Conservation (phyloP, 176 grass and related monocot species). For the Panicum miliaceum region DNA sequence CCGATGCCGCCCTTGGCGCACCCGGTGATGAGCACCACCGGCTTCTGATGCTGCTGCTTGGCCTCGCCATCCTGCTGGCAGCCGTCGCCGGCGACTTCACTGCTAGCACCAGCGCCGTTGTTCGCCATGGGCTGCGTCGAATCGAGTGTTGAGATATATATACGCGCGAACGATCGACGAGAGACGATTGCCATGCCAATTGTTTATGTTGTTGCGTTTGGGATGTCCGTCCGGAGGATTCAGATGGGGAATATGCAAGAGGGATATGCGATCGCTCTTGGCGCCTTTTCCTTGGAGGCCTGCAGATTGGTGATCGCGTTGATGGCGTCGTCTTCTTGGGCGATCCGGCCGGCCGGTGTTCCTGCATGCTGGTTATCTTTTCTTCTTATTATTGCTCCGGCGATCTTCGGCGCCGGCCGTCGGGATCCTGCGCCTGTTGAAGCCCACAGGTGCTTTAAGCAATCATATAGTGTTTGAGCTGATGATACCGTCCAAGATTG, state of each 20-base stretch:
- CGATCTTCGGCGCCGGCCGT: background rate
- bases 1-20: constrained; percentile 71
- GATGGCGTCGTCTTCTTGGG: background rate
- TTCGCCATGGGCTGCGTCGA: constrained; percentile 6
- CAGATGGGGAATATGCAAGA: constrained; percentile 36
- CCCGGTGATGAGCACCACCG: constrained; percentile 63
- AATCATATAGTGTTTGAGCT: background rate
- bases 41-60: background rate
- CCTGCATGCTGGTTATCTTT: background rate
- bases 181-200: no score
- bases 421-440: background rate
- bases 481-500: background rate
- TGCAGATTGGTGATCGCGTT: background rate
- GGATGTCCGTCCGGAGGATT: constrained; percentile 22
- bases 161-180: background rate
- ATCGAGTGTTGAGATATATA: background rate
- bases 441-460: background rate
- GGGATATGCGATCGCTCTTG: constrained; percentile 39
- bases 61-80: no score
- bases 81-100: background rate
- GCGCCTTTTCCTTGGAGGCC: background rate
- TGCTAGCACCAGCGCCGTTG: background rate
- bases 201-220: background rate
- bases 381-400: background rate
- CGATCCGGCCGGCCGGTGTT: background rate